Evolutionary conservation across 1,284 basidiomycete genomes (phyloP).

Genomic region (Cutaneotrichosporon daszewskae): DNA sequence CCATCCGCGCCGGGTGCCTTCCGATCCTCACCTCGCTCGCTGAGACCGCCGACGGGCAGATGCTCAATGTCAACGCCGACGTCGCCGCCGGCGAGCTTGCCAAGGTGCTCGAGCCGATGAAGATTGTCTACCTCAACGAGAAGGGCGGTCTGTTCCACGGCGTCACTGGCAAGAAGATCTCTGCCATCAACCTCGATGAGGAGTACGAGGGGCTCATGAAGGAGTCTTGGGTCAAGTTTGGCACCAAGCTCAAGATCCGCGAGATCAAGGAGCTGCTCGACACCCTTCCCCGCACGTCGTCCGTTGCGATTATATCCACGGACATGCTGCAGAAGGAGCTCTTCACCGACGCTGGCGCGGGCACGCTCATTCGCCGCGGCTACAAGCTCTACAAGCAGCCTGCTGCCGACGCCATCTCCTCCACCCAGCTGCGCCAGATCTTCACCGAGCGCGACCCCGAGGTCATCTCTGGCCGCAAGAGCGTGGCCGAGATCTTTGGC

Average conservation of each 20-base stretch:
- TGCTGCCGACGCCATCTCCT: constrained; percentile 75
- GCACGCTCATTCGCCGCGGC: constrained; percentile 92
- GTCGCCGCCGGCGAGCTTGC: constrained; percentile 92
- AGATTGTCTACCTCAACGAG: constrained; percentile 98
- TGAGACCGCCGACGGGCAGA: constrained; percentile 85
- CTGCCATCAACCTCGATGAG: constrained; percentile 97
- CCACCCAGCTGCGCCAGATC: constrained; percentile 87
- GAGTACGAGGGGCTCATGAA: constrained; percentile 97
- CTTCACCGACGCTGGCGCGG: constrained; percentile 96
- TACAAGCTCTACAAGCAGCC: constrained; percentile 94
- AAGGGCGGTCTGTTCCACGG: constrained; percentile 98
- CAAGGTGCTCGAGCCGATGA: constrained; percentile 94
- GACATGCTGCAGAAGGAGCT: constrained; percentile 93
- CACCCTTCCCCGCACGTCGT: constrained; percentile 94
- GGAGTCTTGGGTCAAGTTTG: constrained; percentile 99
- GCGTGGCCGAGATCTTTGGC: constrained; percentile 82
- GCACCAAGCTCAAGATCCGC: constrained; percentile 97
- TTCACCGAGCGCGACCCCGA: constrained; percentile 93
- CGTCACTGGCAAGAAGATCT: constrained; percentile 87
- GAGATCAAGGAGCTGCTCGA: constrained; percentile 99
- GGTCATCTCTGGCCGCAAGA: constrained; percentile 74
- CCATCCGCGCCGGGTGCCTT: constrained; percentile 85
- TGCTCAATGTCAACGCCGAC: constrained; percentile 94
- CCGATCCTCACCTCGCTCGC: constrained; percentile 90
- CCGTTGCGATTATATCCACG: constrained; percentile 95